Evolutionary conservation across 169 alveolate genomes (phyloP), one percentile per base, ranked within the genome.

Genomic region (Blepharisma undulans): DNA sequence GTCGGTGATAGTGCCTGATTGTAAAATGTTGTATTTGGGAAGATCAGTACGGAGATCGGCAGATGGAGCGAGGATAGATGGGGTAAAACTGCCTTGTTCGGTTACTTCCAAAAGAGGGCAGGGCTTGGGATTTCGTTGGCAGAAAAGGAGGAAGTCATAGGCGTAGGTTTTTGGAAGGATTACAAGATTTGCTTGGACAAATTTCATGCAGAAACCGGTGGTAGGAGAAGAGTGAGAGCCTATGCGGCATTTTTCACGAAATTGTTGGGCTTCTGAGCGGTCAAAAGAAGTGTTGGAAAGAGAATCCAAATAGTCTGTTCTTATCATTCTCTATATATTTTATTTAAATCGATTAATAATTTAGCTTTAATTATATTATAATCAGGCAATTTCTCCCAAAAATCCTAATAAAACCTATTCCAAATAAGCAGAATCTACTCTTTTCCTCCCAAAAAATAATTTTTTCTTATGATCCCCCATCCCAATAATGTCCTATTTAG

Each of bases 101-200:
- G 77, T 21, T n/a, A 82, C 88, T 85, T 93, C 96, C 7, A 93
- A 74, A 4, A 93, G 60, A 18, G 96, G 96, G 59, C 96, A 93
- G 4, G 96, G 96, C 76, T 91, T 91, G 1, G 96, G 96, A 77
- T 93, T 93, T 36, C 79, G 22, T 78, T 93, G 90, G 27, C 94
- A 91, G 76, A 93, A 93, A 21, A 60, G 22, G 3, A 81, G 48
- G 36, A 93, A 93, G 33, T 93, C 96, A 21, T 72, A 33, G 2
- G 94, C 94, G 82, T 88, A 84, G 19, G 81, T 22, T 30, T 82
- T 14, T 18, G 94, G 92, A 6, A 93, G 34, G 29, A 93, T 85
- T 0, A 91, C 93, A 60, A 93, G 33, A 59, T 93, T 93, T 8
- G 94, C 93, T 89, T 93, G 87, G n/a, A 93, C 94, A 60, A 80